phyloP scores from a whole-genome alignment of 345 rosid genomes.

The Lumnitzera littorea region DNA sequence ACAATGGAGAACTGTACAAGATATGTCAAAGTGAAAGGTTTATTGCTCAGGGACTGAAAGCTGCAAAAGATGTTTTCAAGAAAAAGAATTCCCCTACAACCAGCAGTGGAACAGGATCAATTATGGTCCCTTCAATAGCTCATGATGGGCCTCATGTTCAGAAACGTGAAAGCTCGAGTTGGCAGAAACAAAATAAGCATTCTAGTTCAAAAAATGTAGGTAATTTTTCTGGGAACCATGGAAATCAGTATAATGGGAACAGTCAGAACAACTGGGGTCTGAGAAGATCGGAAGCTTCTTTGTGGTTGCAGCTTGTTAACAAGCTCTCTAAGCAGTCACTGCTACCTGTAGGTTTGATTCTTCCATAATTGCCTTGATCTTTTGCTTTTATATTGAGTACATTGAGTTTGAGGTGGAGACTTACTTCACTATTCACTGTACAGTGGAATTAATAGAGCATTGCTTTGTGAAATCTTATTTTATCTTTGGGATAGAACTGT shows the following conservation, averaged over 20 bases:
- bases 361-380: not conserved
- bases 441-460: too few relatives aligned
- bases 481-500: too few relatives aligned
- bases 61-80: conserved; percentile 72
- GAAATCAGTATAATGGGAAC: conserved; percentile 42
- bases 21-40: conserved; percentile 70
- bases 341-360: conserved; percentile 59
- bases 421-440: not conserved
- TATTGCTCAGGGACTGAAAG: conserved; percentile 60
- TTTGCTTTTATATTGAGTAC: not conserved
- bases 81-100: conserved; percentile 49
- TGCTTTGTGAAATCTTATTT: too few relatives aligned
- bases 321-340: conserved; percentile 78
- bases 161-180: conserved; percentile 54
- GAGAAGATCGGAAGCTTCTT: conserved; percentile 69
- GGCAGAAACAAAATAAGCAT: conserved; percentile 68
- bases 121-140: conserved; percentile 41
- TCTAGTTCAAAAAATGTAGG: conserved; percentile 46
- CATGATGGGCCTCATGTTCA: conserved; percentile 53
- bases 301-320: conserved; percentile 78
- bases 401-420: not conserved
- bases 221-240: conserved; percentile 28
- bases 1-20: conserved; percentile 78
- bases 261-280: conserved; percentile 59
- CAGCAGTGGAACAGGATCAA: conserved; percentile 35